Conservation (phyloP, 1,284 basidiomycete genomes). For the Leucoagaricus sp. region DNA sequence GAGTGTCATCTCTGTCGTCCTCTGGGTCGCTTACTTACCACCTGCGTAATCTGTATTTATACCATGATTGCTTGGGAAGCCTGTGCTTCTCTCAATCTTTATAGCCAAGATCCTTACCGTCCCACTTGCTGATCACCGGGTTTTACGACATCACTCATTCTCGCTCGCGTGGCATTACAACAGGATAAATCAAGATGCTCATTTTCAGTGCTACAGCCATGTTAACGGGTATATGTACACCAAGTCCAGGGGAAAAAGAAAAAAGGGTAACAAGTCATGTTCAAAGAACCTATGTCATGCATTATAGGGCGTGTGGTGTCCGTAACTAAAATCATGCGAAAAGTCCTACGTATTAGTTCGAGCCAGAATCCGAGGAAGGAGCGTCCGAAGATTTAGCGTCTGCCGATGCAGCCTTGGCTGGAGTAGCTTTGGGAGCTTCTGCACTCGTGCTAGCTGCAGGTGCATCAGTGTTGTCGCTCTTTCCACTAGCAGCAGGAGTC, state of each 20-base stretch:
- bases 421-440: not conserved
- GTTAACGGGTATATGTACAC: not conserved
- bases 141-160: too few species aligned
- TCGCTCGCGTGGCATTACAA: not conserved
- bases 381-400: not conserved
- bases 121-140: too few species aligned
- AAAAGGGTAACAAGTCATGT: not conserved
- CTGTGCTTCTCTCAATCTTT: too few species aligned
- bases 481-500: not conserved
- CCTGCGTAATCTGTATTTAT: slow-evolving; percentile 62
- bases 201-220: not conserved
- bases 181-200: not conserved
- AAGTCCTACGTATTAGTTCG: not conserved
- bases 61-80: too few species aligned
- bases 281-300: not conserved
- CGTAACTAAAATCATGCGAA: too few species aligned
- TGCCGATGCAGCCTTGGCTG: not conserved
- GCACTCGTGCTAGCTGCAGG: not conserved
- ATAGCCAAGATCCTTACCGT: too few species aligned
- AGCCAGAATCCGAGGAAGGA: not conserved
- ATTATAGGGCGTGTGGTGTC: too few species aligned
- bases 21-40: slow-evolving; percentile 89
- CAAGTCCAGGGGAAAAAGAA: not conserved
- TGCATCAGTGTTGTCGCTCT: not conserved
- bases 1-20: slow-evolving; percentile 69